Evolutionary conservation across 768 basidiomycete species (phyloP).

Genomic region (Termitomyces sp.): DNA sequence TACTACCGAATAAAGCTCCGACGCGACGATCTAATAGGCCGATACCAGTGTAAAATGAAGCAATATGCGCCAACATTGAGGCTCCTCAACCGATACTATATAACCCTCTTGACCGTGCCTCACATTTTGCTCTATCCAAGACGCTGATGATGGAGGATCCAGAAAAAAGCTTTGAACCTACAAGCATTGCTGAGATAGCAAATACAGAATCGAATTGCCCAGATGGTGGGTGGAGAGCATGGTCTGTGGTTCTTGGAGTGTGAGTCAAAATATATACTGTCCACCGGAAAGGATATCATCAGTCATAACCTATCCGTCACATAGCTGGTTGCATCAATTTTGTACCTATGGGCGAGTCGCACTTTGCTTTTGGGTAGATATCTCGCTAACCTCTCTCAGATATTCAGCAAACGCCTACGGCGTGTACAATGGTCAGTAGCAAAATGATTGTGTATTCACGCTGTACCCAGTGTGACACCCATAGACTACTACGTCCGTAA

Average conservation of each 20-base stretch:
- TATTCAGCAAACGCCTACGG: slow-evolving; percentile 4
- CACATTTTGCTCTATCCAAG: background rate
- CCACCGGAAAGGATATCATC: background rate
- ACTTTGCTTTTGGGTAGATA: background rate
- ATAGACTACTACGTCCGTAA: slow-evolving; percentile 38
- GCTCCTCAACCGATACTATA: background rate
- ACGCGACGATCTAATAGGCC: no score
- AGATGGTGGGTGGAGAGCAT: slow-evolving; percentile 40
- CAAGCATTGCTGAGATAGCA: background rate
- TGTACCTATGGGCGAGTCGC: slow-evolving; percentile 1
- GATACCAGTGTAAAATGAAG: no score
- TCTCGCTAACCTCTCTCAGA: background rate
- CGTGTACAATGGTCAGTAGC: slow-evolving; percentile 3
- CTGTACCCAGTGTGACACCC: background rate
- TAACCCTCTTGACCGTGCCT: background rate
- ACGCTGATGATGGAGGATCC: background rate
- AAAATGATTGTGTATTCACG: background rate
- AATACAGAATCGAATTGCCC: slow-evolving; percentile 18
- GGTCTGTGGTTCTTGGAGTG: slow-evolving; percentile 43
- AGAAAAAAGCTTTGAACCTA: background rate
- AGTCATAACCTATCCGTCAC: background rate
- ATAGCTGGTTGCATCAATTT: slow-evolving; percentile 5
- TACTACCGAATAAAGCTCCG: no score
- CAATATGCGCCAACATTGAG: background rate
- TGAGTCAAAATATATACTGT: slow-evolving; percentile 17